phyloP scores from a whole-genome alignment of 148 eudicot genomes.

The Rhododendron kiyosumense region DNA sequence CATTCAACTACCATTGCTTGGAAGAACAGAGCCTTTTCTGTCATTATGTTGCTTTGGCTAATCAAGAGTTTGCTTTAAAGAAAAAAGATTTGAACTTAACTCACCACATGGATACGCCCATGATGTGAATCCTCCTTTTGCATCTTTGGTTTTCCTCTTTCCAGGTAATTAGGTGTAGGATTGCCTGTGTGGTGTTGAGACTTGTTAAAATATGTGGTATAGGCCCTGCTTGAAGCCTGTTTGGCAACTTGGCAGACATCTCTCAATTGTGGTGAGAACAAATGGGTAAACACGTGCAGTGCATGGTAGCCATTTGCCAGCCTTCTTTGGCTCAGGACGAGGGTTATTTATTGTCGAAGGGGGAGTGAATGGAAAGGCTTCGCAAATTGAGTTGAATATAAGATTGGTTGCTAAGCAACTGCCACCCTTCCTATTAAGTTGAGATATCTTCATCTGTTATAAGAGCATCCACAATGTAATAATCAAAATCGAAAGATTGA shows the following conservation, averaged over 20 bases:
- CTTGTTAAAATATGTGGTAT: not conserved
- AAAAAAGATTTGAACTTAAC: not conserved
- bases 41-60: not conserved
- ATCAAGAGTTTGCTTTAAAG: not conserved
- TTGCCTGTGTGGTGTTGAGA: not conserved
- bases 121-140: not conserved
- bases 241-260: not conserved
- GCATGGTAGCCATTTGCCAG: not conserved
- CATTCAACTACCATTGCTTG: not conserved
- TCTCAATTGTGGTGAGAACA: not conserved
- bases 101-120: not conserved
- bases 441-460: not conserved
- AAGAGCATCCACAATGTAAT: too few species aligned
- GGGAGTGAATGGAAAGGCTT: not conserved
- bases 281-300: not conserved
- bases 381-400: not conserved
- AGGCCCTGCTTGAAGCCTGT: not conserved
- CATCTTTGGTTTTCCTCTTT: slow-evolving; percentile 5
- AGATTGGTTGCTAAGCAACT: not conserved
- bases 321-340: not conserved
- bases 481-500: too few species aligned
- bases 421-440: not conserved
- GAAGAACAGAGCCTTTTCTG: not conserved
- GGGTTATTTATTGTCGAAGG: not conserved
- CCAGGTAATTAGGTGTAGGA: slow-evolving; percentile 1